Evolutionary conservation across 176 grass and related monocot species (phyloP).

Genomic region (Canna indica): DNA sequence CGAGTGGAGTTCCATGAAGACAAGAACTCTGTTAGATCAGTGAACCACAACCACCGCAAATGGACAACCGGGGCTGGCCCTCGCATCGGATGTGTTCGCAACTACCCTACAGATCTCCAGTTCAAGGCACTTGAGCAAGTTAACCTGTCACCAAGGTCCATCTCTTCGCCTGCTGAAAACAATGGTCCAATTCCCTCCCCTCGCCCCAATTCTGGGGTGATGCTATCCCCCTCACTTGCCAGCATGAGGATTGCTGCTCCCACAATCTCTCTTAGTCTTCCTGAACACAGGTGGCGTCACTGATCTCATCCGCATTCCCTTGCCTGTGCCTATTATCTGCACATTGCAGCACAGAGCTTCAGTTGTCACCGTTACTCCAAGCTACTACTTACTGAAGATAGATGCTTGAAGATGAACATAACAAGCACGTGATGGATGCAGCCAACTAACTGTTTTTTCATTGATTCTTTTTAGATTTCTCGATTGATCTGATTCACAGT

Average conservation of each 20-base stretch:
- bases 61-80: slow-evolving; percentile 75
- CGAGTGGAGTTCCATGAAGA: slow-evolving; percentile 1
- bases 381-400: too few relatives aligned
- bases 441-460: too few relatives aligned
- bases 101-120: slow-evolving; percentile 82
- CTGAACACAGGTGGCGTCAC: neutral
- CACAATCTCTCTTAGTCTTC: slow-evolving; percentile 45
- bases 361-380: neutral
- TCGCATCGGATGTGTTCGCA: slow-evolving; percentile 75
- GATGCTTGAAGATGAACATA: too few relatives aligned
- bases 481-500: neutral
- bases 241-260: slow-evolving; percentile 39
- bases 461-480: neutral
- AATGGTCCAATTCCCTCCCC: slow-evolving; percentile 77
- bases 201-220: slow-evolving; percentile 52
- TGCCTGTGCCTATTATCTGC: neutral
- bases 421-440: too few relatives aligned
- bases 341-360: neutral
- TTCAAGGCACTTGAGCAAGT: slow-evolving; percentile 91
- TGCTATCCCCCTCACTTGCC: slow-evolving; percentile 65
- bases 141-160: slow-evolving; percentile 66
- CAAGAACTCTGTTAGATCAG: neutral
- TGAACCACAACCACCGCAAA: slow-evolving; percentile 37
- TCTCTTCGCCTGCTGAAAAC: slow-evolving; percentile 35
- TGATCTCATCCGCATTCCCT: neutral